Conservation (phyloP, 2,329 filamentous ascomycete species). For the Pyrenochaeta sp. region DNA sequence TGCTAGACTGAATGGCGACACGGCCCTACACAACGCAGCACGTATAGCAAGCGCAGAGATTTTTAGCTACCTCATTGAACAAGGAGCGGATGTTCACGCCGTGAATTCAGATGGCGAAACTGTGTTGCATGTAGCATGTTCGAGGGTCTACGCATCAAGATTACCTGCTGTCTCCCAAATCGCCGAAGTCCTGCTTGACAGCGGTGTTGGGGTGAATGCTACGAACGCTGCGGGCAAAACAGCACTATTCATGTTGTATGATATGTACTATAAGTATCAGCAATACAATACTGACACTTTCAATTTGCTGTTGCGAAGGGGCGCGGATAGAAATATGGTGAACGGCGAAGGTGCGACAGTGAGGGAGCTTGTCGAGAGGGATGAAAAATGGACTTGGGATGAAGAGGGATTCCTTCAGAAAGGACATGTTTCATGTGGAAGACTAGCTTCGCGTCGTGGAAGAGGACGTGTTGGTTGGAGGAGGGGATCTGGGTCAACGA, state of each 20-base stretch:
- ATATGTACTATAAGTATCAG: neutral
- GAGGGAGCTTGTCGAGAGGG: conserved; percentile 1
- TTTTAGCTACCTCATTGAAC: conserved; percentile 3
- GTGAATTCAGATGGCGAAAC: conserved; percentile 5
- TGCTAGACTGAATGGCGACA: conserved; percentile 2
- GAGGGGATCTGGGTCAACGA: conserved; percentile 2
- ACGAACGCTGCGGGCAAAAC: conserved; percentile 2
- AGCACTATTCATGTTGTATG: conserved; percentile 1
- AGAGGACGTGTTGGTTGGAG: neutral
- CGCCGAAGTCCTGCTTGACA: conserved; percentile 3
- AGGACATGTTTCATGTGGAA: neutral
- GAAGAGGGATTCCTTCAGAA: conserved; percentile 2
- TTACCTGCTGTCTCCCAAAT: conserved; percentile 2
- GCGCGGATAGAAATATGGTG: conserved; percentile 1
- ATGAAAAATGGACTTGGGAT: conserved; percentile 4
- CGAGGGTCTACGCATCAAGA: conserved; percentile 1
- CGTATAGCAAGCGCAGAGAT: conserved; percentile 1
- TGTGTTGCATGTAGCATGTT: conserved; percentile 7
- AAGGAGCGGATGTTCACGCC: conserved; percentile 5
- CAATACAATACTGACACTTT: conserved; percentile 1
- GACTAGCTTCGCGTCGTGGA: neutral
- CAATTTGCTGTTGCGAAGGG: conserved; percentile 2
- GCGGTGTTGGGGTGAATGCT: conserved; percentile 1
- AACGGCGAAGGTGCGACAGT: conserved; percentile 1
- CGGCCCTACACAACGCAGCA: conserved; percentile 6